A percentile compares a stretch with the other conserved stretches of the same genome.
Evolutionary conservation across 2,329 filamentous ascomycete genomes (phyloP).

Genomic region (Fusarium xyrophilum): DNA sequence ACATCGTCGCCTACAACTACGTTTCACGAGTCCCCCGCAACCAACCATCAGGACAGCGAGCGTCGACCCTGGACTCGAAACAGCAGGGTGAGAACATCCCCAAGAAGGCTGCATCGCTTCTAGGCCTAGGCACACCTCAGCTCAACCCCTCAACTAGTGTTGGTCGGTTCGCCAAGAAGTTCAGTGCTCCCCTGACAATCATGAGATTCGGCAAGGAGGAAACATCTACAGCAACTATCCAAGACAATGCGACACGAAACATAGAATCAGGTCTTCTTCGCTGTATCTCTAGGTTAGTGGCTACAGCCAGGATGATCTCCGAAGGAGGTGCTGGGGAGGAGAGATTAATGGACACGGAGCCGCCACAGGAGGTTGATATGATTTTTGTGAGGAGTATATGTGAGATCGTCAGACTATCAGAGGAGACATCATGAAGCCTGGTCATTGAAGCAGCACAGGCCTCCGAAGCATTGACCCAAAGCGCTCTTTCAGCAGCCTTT

Average conservation of each 20-base stretch:
- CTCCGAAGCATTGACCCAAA: neutral
- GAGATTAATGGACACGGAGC: conserved; percentile 42
- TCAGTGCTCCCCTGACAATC: conserved; percentile 38
- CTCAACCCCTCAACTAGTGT: conserved; percentile 27
- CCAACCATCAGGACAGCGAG: conserved; percentile 28
- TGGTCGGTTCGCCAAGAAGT: conserved; percentile 38
- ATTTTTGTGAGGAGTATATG: conserved; percentile 52
- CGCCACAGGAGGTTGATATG: conserved; percentile 45
- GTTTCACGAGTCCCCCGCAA: conserved; percentile 48
- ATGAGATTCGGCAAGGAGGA: conserved; percentile 42
- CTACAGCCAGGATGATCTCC: conserved; percentile 53
- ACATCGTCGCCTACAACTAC: conserved; percentile 67
- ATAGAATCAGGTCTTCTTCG: conserved; percentile 58
- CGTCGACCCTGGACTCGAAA: conserved; percentile 24
- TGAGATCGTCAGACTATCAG: conserved; percentile 51
- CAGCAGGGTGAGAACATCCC: conserved; percentile 50
- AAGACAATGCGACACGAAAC: conserved; percentile 50
- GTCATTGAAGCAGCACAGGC: neutral
- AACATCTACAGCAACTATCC: conserved; percentile 32
- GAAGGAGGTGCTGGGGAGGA: conserved; percentile 43
- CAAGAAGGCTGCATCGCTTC: conserved; percentile 60
- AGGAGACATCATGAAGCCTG: conserved; percentile 38
- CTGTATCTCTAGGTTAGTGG: conserved; percentile 60
- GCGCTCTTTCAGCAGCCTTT: neutral
- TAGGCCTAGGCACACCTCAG: conserved; percentile 52